A percentile compares a stretch with the other conserved stretches of the same genome.
Conservation (phyloP, 139 green algal species). For the Desmodesmus armatus region DNA sequence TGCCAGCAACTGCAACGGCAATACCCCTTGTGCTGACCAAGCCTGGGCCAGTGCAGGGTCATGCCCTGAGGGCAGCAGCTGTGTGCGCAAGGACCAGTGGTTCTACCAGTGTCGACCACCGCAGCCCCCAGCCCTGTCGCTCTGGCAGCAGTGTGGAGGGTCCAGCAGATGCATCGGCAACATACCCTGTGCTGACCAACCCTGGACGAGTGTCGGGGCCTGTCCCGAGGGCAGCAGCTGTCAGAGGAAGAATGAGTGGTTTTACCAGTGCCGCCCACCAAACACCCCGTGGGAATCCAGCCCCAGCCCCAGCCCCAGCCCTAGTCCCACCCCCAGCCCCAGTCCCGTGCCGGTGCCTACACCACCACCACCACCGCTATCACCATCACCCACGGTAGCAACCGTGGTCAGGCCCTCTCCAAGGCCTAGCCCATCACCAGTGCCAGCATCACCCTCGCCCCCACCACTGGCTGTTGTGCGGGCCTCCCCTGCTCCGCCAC, state of each 20-base stretch:
- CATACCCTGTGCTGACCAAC: too few relatives aligned
- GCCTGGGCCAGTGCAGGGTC: not conserved
- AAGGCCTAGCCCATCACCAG: not conserved
- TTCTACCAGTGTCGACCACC: slow-evolving; percentile 5
- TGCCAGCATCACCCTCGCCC: not conserved
- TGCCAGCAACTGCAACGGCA: not conserved
- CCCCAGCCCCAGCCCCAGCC: not conserved
- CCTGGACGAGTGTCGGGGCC: not conserved
- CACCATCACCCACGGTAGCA: not conserved
- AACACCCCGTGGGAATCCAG: not conserved
- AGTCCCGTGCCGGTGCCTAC: not conserved
- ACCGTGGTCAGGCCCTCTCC: not conserved
- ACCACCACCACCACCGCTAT: not conserved
- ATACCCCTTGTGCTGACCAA: not conserved
- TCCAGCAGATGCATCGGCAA: too few relatives aligned
- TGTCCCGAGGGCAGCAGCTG: not conserved
- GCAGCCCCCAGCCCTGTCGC: too few relatives aligned
- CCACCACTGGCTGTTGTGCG: not conserved
- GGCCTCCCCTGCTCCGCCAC: not conserved
- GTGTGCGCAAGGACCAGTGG: not conserved
- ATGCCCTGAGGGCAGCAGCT: slow-evolving; percentile 2
- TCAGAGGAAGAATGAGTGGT: not conserved
- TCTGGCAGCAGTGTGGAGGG: too few relatives aligned
- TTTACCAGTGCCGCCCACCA: not conserved
- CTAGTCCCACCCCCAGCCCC: too few relatives aligned